A percentile compares a stretch with the other conserved stretches of the same genome.
Evolutionary conservation across 2,329 filamentous ascomycete species (phyloP).

Genomic region (Pseudogymnoascus destructans): DNA sequence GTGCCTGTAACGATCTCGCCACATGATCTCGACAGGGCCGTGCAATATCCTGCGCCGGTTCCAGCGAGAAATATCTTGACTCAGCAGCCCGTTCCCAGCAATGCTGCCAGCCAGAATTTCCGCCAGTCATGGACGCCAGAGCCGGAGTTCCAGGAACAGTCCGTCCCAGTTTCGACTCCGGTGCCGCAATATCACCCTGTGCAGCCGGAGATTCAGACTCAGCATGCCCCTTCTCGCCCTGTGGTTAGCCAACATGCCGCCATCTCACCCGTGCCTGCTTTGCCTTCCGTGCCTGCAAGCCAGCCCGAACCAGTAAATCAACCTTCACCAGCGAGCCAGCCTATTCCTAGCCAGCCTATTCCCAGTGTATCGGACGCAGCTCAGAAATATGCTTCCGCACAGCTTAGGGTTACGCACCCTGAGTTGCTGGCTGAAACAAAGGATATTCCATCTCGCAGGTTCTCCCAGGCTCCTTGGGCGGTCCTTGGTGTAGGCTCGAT

Average conservation of each 20-base stretch:
- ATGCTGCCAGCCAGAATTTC: neutral
- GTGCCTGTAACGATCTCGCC: conserved; percentile 3
- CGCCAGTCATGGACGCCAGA: neutral
- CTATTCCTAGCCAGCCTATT: neutral
- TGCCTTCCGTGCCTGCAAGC: neutral
- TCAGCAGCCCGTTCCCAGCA: neutral
- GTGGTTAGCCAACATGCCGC: neutral
- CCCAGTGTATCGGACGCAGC: neutral
- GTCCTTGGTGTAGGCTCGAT: neutral
- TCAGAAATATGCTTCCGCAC: neutral
- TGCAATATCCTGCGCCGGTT: neutral
- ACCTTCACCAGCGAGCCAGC: neutral
- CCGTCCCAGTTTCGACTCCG: neutral
- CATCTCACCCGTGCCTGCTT: neutral
- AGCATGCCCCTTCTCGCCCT: neutral
- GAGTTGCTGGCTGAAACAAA: conserved; percentile 16
- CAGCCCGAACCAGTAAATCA: neutral
- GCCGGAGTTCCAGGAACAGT: neutral
- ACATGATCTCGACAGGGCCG: conserved; percentile 3
- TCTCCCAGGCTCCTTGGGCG: conserved; percentile 21
- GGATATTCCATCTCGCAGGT: conserved; percentile 16
- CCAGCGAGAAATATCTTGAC: neutral
- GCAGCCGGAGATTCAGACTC: neutral
- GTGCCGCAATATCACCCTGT: neutral
- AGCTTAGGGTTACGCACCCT: conserved; percentile 15